phyloP scores from a whole-genome alignment of 78 protist genomes.

The Bodo saltans region DNA sequence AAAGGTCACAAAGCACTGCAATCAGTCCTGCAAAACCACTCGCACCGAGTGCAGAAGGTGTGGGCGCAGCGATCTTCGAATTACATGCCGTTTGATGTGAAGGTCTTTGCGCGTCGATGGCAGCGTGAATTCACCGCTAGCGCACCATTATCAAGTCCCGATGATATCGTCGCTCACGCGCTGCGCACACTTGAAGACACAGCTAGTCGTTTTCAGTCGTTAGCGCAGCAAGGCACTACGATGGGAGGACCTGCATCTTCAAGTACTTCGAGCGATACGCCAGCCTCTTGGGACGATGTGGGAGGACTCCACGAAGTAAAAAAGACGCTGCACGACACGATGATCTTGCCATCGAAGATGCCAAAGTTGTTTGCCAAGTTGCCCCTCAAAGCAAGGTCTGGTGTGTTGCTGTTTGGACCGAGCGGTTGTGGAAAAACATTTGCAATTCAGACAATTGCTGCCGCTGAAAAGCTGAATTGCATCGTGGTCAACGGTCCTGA shows the following conservation, averaged over 20 bases:
- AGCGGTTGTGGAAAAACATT: constrained; percentile 91
- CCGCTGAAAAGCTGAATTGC: constrained; percentile 76
- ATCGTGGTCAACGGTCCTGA: constrained; percentile 91
- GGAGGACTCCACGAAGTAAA: constrained; percentile 34
- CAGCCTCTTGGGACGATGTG: constrained; percentile 25
- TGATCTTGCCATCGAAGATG: constrained; percentile 29
- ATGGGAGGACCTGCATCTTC: neutral
- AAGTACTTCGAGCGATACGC: neutral
- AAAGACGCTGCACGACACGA: constrained; percentile 18
- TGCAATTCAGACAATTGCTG: constrained; percentile 49
- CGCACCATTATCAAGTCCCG: neutral
- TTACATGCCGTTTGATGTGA: neutral
- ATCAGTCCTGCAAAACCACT: no score
- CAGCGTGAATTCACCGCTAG: neutral
- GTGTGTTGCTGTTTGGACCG: constrained; percentile 79
- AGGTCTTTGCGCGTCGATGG: neutral
- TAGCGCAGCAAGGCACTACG: neutral
- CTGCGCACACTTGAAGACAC: neutral
- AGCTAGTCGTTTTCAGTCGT: neutral
- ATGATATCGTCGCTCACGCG: neutral
- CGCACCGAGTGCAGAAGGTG: no score
- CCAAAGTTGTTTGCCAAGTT: constrained; percentile 8
- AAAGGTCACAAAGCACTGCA: no score
- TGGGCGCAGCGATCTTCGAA: no score
- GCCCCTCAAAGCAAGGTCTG: constrained; percentile 30